phyloP scores from a whole-genome alignment of 2,329 filamentous ascomycete genomes.

The Apiospora aurea region DNA sequence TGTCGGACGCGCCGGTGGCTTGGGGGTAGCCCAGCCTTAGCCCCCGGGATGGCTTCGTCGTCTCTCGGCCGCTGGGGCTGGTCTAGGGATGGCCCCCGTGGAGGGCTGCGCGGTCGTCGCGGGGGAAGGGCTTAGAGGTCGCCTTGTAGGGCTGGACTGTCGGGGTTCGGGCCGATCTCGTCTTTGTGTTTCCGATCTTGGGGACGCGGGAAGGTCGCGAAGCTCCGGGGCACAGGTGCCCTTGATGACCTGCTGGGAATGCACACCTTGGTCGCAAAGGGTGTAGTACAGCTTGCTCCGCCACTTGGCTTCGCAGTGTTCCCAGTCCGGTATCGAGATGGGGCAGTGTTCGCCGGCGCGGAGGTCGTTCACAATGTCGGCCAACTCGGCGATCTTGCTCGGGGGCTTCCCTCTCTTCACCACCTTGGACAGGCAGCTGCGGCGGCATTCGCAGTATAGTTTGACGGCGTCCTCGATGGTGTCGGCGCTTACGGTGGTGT shows the following conservation, averaged over 20 bases:
- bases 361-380: not conserved
- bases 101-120: not conserved
- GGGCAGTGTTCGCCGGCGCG: not conserved
- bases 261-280: not conserved
- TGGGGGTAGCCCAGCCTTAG: not conserved
- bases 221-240: conserved; percentile 11
- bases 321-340: not conserved
- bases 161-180: not conserved
- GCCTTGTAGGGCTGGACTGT: not conserved
- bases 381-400: conserved; percentile 11
- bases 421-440: not conserved
- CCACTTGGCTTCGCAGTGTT: not conserved
- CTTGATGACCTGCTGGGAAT: not conserved
- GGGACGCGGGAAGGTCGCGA: not conserved
- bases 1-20: not conserved
- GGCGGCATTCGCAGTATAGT: conserved; percentile 19
- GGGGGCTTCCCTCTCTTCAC: not conserved
- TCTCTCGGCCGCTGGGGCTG: not conserved
- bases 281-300: not conserved
- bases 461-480: conserved; percentile 23
- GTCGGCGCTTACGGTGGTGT: not conserved
- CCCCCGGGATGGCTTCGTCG: not conserved
- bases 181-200: not conserved
- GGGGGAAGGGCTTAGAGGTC: not conserved
- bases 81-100: not conserved